Evolutionary conservation across 306 rosid species (phyloP), one percentile per base, ranked within the genome.

Genomic region (Mimosa bimucronata): DNA sequence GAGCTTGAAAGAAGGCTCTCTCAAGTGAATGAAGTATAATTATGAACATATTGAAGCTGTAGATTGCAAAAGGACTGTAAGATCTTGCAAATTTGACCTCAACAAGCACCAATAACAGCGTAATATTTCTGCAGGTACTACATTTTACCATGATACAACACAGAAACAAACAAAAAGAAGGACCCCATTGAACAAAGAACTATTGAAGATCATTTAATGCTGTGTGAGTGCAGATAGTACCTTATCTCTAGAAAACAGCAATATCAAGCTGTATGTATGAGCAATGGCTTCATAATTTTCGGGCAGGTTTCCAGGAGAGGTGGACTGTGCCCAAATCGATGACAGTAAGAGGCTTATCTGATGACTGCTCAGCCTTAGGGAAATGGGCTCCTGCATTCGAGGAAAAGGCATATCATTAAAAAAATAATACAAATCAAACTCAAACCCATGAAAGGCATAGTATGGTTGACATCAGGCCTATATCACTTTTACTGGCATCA

Each of bases 221-320:
- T 74, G 60, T 60, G 28, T 30, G 75, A 52, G 68, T 81, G 37
- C 25, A 42, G 42, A 72, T 74, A 79, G 76, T 87, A 93, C 99
- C 99, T 93, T 96, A 28, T 90, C 85, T 79, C 87, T 84, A 80
- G 98, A 93, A 87, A 90, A 89, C 84, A 93, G 86, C 86, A 90
- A 75, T 76, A 91, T 86, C 78, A 96, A 88, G 86, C 93, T 85
- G 85, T 91, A 90, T 14, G 98, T 89, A 79, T 87, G 89, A 76
- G 99, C 86, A 68, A 96, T 90, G 83, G 92, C 99, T 96, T 91
- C 99, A 84, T 93, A 96, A 81, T 90, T 93, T 83, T 79, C 92
- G 41, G 99, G 98, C 84, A 84, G 71, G 86, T 96, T 96, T 75
- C 80, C 86, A 60, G 98, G 90, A 78, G 93, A 91, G 50, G 83